Conservation (phyloP, 2,329 filamentous ascomycete genomes). For the Fusarium chlamydosporum region DNA sequence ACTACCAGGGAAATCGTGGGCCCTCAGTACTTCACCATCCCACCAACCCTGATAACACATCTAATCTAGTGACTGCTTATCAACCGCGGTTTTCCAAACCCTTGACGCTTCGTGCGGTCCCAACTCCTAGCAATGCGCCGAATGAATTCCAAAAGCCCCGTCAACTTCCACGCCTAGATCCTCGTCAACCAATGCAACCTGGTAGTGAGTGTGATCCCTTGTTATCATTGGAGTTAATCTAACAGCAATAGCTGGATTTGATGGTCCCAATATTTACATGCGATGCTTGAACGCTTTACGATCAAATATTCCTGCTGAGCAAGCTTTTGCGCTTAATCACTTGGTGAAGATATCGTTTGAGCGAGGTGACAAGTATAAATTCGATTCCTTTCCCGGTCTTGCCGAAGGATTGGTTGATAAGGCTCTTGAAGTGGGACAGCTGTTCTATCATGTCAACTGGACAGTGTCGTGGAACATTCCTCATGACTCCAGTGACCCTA, state of each 20-base stretch:
- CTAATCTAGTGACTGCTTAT: slow-evolving; percentile 75
- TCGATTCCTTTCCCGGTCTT: slow-evolving; percentile 89
- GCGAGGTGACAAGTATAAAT: slow-evolving; percentile 94
- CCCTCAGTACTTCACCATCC: slow-evolving; percentile 66
- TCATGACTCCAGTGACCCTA: slow-evolving; percentile 68
- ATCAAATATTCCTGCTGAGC: slow-evolving; percentile 82
- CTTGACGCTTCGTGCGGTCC: slow-evolving; percentile 78
- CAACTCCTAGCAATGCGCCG: slow-evolving; percentile 81
- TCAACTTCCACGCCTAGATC: slow-evolving; percentile 60
- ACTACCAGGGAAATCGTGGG: slow-evolving; percentile 56
- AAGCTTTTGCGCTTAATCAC: slow-evolving; percentile 93
- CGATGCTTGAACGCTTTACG: slow-evolving; percentile 87
- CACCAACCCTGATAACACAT: slow-evolving; percentile 68
- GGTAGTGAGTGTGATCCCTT: slow-evolving; percentile 66
- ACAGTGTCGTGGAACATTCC: slow-evolving; percentile 75
- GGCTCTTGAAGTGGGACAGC: slow-evolving; percentile 79
- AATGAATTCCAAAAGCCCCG: slow-evolving; percentile 68
- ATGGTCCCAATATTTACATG: slow-evolving; percentile 91
- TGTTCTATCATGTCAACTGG: slow-evolving; percentile 90
- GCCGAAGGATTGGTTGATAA: slow-evolving; percentile 91
- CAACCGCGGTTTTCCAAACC: slow-evolving; percentile 75
- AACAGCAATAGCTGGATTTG: slow-evolving; percentile 66
- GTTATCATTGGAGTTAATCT: slow-evolving; percentile 16
- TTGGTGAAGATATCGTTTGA: slow-evolving; percentile 96
- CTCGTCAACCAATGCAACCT: slow-evolving; percentile 67